These are phyloP conservation scores for Russula ochroleuca DNA, from an alignment of 768 basidiomycete species.

Conservation along the genomic window DNA sequence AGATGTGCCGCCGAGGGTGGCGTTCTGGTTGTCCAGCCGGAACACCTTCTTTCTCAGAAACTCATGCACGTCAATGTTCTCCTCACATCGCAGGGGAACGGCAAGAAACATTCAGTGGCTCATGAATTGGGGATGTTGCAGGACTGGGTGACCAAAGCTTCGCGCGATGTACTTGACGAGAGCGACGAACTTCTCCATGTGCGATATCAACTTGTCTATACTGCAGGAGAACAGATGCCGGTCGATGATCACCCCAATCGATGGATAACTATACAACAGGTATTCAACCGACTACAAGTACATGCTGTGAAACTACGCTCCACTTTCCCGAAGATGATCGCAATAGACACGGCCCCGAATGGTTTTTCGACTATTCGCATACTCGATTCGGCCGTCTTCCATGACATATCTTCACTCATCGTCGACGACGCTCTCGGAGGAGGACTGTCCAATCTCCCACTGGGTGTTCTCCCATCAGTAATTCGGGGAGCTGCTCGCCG, in stretches of 20 bases:
- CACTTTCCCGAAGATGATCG: not conserved
- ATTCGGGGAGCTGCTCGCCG: slow-evolving; percentile 9
- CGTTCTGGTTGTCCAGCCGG: slow-evolving; percentile 49
- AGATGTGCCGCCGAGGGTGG: slow-evolving; percentile 41
- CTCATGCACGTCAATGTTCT: slow-evolving; percentile 42
- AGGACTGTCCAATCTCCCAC: not conserved
- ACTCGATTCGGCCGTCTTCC: not conserved
- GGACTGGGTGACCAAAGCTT: slow-evolving; percentile 6
- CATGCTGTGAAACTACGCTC: slow-evolving; percentile 9
- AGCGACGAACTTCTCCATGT: slow-evolving; percentile 41
- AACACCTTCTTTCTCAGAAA: slow-evolving; percentile 50
- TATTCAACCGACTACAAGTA: slow-evolving; percentile 36
- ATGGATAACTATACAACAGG: slow-evolving; percentile 41
- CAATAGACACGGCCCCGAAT: not conserved
- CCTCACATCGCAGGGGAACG: slow-evolving; percentile 26
- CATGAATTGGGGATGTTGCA: not conserved
- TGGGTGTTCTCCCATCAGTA: slow-evolving; percentile 1
- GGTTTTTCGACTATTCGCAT: slow-evolving; percentile 12
- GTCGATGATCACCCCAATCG: slow-evolving; percentile 43
- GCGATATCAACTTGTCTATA: slow-evolving; percentile 48
- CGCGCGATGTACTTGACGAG: slow-evolving; percentile 21
- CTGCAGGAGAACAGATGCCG: slow-evolving; percentile 37
- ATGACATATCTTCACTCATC: slow-evolving; percentile 1
- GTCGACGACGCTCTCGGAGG: slow-evolving; percentile 8
- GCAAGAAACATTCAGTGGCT: not conserved